Base-by-base conservation (phyloP, 2,329 filamentous ascomycete species). In the Apiospora hydei region DNA sequence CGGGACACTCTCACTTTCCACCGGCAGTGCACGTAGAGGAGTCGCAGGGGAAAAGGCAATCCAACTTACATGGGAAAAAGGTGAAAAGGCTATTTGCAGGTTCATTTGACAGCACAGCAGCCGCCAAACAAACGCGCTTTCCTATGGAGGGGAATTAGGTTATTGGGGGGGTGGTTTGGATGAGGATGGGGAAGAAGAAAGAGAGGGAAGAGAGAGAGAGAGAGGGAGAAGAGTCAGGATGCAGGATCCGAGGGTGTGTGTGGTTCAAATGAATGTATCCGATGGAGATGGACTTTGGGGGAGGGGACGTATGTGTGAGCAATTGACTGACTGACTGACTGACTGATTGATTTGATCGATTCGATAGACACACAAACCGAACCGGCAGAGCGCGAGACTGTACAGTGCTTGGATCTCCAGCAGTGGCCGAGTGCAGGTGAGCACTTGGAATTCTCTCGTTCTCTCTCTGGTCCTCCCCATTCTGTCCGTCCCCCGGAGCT, bases 31-130 rank as follows among this genome's bases (percentile, higher is more conserved):
- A 38, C 34, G 34, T 34, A 49, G 41, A 26, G 41, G 41, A 69
- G 16, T 24, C 18, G 46, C 46, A 49, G 21, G 47, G 34, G 26
- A 49, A 24, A 38, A 26, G 68, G 4, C 44, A 24, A 30, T 16
- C 43, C 70, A 69, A 85, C 89, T 85, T 89, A 94, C 92, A 86
- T 87, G 87, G 83, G 88, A 87, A 86, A 86, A 88, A 84, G 86
- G 84, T 83, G 85, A 81, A 82, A 87, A 47, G 66, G 66, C 85
- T 82, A 84, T 85, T 85, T 85, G 94, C 95, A 98, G 94, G 94
- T 96, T 98, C 95, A 98, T 98, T 94, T 96, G 94, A 97, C 94
- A 95, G 94, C 92, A 82, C 76, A 77, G 74, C 81, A 85, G 92
- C 91, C 93, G 94, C 88, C 94, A 96, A 97, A 92, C 88, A 94